Evolutionary conservation across 345 rosid species (phyloP).

Genomic region (Orychophragmus violaceus): DNA sequence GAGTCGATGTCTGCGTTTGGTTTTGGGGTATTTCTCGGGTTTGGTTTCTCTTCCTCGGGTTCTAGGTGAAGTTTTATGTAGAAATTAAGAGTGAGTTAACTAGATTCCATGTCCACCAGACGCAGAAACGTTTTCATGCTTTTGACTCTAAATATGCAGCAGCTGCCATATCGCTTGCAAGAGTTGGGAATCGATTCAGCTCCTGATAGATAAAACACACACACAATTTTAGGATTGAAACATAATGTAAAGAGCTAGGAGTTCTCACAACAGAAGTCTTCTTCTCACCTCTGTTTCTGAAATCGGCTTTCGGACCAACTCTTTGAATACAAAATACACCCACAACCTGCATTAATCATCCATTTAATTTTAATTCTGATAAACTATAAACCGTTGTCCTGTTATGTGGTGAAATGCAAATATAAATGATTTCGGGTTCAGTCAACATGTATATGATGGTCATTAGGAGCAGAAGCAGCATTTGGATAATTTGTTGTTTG

Average conservation of each 20-base stretch:
- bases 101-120: constrained; percentile 97
- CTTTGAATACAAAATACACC: constrained; percentile 94
- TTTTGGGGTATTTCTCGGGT: constrained; percentile 32
- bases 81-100: constrained; percentile 89
- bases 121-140: constrained; percentile 76
- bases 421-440: no score
- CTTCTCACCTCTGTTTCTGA: constrained; percentile 71
- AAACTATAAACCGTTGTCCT: no score
- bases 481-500: no score
- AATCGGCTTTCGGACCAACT: constrained; percentile 89
- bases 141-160: constrained; percentile 92
- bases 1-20: constrained; percentile 57
- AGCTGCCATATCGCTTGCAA: constrained; percentile 75
- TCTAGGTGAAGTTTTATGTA: constrained; percentile 81
- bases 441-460: no score
- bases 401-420: no score
- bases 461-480: no score
- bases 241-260: background rate
- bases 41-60: constrained; percentile 60
- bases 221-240: background rate
- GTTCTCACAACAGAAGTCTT: constrained; percentile 2
- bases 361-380: no score
- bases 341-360: no score
- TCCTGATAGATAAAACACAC: constrained; percentile 39
- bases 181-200: constrained; percentile 89